Percentiles rank a stretch among this genome's conserved stretches.
Evolutionary conservation across 164 flowering plant species (phyloP).

Genomic region (Berberis thunbergii): DNA sequence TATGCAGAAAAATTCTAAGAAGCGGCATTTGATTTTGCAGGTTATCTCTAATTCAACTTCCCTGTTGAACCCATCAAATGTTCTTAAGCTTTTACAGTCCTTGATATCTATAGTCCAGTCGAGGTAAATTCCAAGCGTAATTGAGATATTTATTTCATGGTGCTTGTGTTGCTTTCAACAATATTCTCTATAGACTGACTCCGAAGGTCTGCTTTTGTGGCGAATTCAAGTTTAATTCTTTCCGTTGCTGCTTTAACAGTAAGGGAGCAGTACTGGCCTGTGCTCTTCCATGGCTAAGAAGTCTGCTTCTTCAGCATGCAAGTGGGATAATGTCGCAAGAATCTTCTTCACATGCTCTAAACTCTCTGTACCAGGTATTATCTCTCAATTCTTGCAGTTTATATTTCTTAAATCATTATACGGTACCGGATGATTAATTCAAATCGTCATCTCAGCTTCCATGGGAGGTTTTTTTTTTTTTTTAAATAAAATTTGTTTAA

Average conservation of each 20-base stretch:
- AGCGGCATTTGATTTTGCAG: slow-evolving; percentile 28
- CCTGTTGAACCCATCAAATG: slow-evolving; percentile 57
- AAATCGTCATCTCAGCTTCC: no score
- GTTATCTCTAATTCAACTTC: slow-evolving; percentile 72
- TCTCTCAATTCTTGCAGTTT: no score
- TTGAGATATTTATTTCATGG: no score
- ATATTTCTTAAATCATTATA: no score
- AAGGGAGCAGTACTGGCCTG: slow-evolving; percentile 84
- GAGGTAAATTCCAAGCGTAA: slow-evolving; percentile 34
- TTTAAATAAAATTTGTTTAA: no score
- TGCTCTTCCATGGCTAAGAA: slow-evolving; percentile 86
- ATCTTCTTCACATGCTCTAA: slow-evolving; percentile 59
- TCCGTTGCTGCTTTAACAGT: not conserved
- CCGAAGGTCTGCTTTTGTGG: no score
- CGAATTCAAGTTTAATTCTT: not conserved
- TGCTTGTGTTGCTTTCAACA: no score
- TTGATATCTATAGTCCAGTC: slow-evolving; percentile 55
- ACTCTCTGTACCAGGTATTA: slow-evolving; percentile 69
- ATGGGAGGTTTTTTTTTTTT: no score
- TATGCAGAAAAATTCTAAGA: not conserved
- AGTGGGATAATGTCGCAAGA: slow-evolving; percentile 79
- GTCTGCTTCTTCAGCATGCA: slow-evolving; percentile 78
- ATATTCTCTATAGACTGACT: no score
- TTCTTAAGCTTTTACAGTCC: slow-evolving; percentile 64
- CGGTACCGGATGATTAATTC: no score